Evolutionary conservation across 192 early-diverging fungal species (phyloP).

Genomic region (Podila epicladia): DNA sequence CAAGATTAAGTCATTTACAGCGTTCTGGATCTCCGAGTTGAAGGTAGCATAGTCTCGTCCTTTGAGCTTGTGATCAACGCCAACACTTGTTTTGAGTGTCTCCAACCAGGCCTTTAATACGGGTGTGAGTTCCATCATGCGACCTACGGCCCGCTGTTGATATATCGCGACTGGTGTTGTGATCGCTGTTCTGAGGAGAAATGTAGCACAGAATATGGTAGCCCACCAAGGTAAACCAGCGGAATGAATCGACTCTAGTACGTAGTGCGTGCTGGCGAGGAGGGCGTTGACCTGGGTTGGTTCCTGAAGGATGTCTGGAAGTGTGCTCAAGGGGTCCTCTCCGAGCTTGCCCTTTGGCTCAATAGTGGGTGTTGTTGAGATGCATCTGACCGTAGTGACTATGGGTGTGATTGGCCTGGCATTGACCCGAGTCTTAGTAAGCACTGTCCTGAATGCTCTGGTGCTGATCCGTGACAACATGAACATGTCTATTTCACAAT

Average conservation of each 20-base stretch:
- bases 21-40: slow-evolving; percentile 54
- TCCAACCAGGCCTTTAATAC: slow-evolving; percentile 58
- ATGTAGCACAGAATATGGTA: slow-evolving; percentile 57
- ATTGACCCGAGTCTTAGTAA: no score
- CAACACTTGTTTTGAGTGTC: slow-evolving; percentile 57
- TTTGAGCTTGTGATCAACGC: slow-evolving; percentile 45
- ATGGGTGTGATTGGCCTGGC: background rate
- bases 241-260: slow-evolving; percentile 54
- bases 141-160: slow-evolving; percentile 61
- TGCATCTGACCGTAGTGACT: background rate
- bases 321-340: background rate
- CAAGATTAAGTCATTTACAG: slow-evolving; percentile 31
- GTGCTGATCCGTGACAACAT: background rate
- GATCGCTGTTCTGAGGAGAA: slow-evolving; percentile 58
- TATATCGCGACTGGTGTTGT: slow-evolving; percentile 69
- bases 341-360: background rate
- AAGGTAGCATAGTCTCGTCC: slow-evolving; percentile 56
- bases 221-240: slow-evolving; percentile 67
- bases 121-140: slow-evolving; percentile 58
- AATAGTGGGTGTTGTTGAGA: background rate
- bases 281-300: slow-evolving; percentile 50
- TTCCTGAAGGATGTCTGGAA: slow-evolving; percentile 17
- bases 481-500: background rate
- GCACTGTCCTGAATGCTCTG: no score
- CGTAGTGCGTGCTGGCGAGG: slow-evolving; percentile 51